A percentile compares a stretch with the other conserved stretches of the same genome.
These are phyloP conservation scores for Cymbopogon citratus DNA, from an alignment of 176 grass and related monocot genomes.

Conservation along the genomic window DNA sequence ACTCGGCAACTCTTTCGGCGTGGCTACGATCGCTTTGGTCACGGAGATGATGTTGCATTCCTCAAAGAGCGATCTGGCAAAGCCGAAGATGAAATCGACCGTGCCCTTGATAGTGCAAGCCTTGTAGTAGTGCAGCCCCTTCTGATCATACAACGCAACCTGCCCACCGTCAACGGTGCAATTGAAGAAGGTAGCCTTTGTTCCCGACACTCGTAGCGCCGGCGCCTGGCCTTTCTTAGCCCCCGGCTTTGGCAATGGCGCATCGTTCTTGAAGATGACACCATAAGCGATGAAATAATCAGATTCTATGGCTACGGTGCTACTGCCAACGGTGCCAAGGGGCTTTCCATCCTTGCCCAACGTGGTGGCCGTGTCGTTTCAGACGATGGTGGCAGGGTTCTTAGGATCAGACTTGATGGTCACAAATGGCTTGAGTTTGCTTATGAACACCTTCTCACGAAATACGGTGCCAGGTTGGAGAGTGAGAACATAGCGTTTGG, in stretches of 20 bases:
- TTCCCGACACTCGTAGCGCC: slow-evolving; percentile 27
- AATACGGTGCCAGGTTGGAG: neutral
- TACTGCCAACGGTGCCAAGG: slow-evolving; percentile 23
- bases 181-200: slow-evolving; percentile 35
- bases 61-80: neutral
- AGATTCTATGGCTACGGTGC: slow-evolving; percentile 17
- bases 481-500: neutral
- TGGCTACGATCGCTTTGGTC: neutral
- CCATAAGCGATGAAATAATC: slow-evolving; percentile 37
- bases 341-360: slow-evolving; percentile 19
- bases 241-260: slow-evolving; percentile 25
- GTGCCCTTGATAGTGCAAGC: slow-evolving; percentile 37
- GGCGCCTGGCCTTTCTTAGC: slow-evolving; percentile 36
- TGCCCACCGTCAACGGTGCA: slow-evolving; percentile 42
- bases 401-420: neutral
- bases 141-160: slow-evolving; percentile 44
- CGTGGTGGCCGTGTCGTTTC: neutral
- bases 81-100: slow-evolving; percentile 42
- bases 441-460: neutral
- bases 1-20: neutral
- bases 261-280: slow-evolving; percentile 39
- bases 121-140: slow-evolving; percentile 46
- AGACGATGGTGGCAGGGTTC: neutral
- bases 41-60: neutral
- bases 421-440: neutral